phyloP scores from a whole-genome alignment of 2,329 filamentous ascomycete species.

The Fusarium pilosicola region DNA sequence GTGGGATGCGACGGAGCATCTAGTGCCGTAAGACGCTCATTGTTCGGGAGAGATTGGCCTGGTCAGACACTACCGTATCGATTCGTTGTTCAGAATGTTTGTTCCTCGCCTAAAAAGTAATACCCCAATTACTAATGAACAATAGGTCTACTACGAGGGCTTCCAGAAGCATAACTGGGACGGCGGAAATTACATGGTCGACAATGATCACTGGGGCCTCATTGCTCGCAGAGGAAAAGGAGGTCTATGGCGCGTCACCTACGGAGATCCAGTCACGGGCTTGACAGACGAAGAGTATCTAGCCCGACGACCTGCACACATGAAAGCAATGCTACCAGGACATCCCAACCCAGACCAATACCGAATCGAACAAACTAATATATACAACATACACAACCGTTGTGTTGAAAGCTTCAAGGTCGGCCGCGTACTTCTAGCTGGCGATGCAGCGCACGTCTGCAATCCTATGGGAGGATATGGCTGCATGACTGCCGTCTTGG shows the following conservation, averaged over 20 bases:
- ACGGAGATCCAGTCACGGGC: background rate
- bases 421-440: background rate
- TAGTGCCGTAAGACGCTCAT: background rate
- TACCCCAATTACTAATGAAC: fast-evolving
- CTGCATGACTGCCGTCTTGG: conserved; percentile 1
- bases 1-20: conserved; percentile 9
- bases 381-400: conserved; percentile 11
- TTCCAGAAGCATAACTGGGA: conserved; percentile 2
- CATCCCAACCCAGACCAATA: background rate
- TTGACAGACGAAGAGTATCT: conserved; percentile 4
- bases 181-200: conserved; percentile 1
- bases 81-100: conserved; percentile 1
- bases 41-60: conserved; percentile 2
- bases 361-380: background rate
- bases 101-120: fast-evolving
- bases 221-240: background rate
- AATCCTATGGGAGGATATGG: conserved; percentile 12
- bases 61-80: background rate
- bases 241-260: conserved; percentile 1
- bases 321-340: conserved; percentile 6
- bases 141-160: conserved; percentile 2
- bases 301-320: background rate
- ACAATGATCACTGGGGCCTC: conserved; percentile 1
- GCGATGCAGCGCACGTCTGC: conserved; percentile 1
- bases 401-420: background rate